Conservation (phyloP, 2,329 filamentous ascomycete genomes). For the Xylariaceae sp. region DNA sequence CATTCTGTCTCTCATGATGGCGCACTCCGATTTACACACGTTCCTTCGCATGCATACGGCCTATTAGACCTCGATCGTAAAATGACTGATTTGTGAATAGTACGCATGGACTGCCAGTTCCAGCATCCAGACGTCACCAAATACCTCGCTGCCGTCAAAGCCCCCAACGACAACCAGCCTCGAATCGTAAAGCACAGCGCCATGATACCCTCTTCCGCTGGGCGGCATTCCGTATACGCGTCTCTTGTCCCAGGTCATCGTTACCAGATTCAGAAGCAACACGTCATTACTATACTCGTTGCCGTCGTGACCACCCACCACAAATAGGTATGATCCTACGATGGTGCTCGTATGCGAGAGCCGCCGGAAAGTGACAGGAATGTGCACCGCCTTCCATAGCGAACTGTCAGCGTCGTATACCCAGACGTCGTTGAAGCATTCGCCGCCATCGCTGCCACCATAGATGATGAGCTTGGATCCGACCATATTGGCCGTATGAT, state of each 20-base stretch:
- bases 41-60: too few relatives aligned
- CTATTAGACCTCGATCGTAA: constrained; percentile 59
- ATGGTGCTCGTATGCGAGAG: constrained; percentile 66
- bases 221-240: constrained; percentile 61
- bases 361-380: constrained; percentile 58
- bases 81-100: constrained; percentile 70
- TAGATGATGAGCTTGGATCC: constrained; percentile 69
- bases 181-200: constrained; percentile 61
- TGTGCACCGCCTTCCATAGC: constrained; percentile 54
- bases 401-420: constrained; percentile 64
- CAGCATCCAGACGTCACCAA: constrained; percentile 62
- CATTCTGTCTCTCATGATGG: too few relatives aligned
- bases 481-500: constrained; percentile 71
- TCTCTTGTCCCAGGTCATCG: constrained; percentile 69
- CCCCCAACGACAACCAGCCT: constrained; percentile 61
- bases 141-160: constrained; percentile 64
- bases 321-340: constrained; percentile 66
- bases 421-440: constrained; percentile 72
- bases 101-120: constrained; percentile 68
- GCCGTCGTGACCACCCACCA: constrained; percentile 67
- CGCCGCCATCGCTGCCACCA: constrained; percentile 65
- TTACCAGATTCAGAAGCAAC: constrained; percentile 64
- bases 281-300: constrained; percentile 67
- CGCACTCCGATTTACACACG: too few relatives aligned
- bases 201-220: constrained; percentile 62